These are phyloP conservation scores for Candida sithepensis DNA, from an alignment of 805 yeast genomes.

Conservation along the genomic window DNA sequence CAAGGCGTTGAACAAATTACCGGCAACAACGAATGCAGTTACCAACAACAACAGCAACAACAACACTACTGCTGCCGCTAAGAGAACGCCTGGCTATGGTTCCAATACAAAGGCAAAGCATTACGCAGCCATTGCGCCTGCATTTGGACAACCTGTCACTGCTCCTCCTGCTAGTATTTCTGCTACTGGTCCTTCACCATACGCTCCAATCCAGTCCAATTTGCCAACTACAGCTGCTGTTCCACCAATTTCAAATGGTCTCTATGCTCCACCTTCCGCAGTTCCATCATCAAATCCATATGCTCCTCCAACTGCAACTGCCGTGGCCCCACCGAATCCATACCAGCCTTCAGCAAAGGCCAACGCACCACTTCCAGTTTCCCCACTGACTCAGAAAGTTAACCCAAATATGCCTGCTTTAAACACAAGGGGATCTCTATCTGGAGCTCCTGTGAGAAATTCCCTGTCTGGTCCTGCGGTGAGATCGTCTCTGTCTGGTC, in stretches of 20 bases:
- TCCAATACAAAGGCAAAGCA: not conserved
- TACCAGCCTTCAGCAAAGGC: slow-evolving; percentile 4
- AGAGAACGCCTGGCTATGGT: slow-evolving; percentile 1
- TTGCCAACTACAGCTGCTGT: not conserved
- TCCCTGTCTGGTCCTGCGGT: not conserved
- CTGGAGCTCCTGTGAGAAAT: not conserved
- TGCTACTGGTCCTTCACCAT: not conserved
- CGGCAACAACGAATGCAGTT: slow-evolving; percentile 10
- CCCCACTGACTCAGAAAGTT: slow-evolving; percentile 9
- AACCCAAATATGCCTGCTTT: slow-evolving; percentile 15
- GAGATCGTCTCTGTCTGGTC: not conserved
- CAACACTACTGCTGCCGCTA: not conserved
- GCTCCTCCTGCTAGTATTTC: too few species aligned
- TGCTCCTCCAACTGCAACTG: slow-evolving; percentile 11
- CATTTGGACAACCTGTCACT: not conserved
- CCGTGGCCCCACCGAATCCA: slow-evolving; percentile 13
- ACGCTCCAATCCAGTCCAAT: not conserved
- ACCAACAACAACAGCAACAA: slow-evolving; percentile 10
- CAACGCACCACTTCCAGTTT: not conserved
- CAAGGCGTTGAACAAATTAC: slow-evolving; percentile 47
- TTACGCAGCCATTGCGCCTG: not conserved
- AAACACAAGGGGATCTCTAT: not conserved
- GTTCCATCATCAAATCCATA: slow-evolving; percentile 21
- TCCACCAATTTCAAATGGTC: slow-evolving; percentile 9
- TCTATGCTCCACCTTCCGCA: slow-evolving; percentile 13